These are phyloP conservation scores for Taphrina confusa DNA, from an alignment of 1,139 yeast species.

Conservation along the genomic window DNA sequence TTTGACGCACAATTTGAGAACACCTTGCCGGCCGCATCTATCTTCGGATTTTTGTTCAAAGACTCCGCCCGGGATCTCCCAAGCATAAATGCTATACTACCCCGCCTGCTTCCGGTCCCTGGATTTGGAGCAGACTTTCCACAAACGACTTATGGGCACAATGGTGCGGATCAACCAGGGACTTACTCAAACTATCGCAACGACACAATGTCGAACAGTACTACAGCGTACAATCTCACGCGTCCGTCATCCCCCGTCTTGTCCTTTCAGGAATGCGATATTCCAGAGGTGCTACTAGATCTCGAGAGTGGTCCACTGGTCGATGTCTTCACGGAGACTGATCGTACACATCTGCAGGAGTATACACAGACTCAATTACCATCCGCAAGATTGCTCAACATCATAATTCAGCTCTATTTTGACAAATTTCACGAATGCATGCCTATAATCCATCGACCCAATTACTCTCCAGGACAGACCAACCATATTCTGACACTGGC, in stretches of 20 bases:
- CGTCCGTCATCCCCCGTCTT: conserved; percentile 30
- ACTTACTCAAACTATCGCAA: conserved; percentile 25
- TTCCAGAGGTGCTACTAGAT: conserved; percentile 7
- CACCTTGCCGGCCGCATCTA: conserved; percentile 22
- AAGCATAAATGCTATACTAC: conserved; percentile 21
- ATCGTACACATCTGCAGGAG: conserved; percentile 20
- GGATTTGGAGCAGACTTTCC: conserved; percentile 10
- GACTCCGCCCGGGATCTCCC: conserved; percentile 27
- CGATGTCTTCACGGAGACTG: conserved; percentile 16
- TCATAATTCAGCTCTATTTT: conserved; percentile 27
- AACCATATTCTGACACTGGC: conserved; percentile 20
- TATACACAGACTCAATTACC: conserved; percentile 26
- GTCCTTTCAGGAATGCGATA: conserved; percentile 18
- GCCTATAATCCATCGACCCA: conserved; percentile 20
- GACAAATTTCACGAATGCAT: conserved; percentile 18
- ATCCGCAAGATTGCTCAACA: conserved; percentile 19
- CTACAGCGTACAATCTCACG: conserved; percentile 6
- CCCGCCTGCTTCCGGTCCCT: conserved; percentile 21
- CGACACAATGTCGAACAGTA: conserved; percentile 6
- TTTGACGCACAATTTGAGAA: conserved; percentile 30
- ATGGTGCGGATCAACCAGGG: conserved; percentile 19
- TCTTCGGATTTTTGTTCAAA: conserved; percentile 29
- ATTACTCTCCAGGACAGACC: conserved; percentile 18
- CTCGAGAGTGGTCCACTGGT: conserved; percentile 23
- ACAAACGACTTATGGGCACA: conserved; percentile 5